phyloP scores from a whole-genome alignment of 257 asterid genomes.

The Cynanchum wilfordii region DNA sequence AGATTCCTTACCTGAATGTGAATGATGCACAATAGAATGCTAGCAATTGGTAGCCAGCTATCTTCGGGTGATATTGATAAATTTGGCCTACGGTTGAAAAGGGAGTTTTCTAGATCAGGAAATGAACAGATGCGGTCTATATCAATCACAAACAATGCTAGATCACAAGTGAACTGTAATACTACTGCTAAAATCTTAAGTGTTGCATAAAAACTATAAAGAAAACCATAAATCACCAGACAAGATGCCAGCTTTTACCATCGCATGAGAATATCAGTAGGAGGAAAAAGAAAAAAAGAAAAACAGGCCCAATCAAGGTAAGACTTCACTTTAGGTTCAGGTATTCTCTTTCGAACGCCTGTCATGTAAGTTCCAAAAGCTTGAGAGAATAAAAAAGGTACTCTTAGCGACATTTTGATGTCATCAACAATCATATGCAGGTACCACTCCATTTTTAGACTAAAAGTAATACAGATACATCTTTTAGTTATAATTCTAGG shows the following conservation, averaged over 20 bases:
- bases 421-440: neutral
- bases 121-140: neutral
- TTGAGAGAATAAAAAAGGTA: neutral
- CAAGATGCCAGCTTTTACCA: neutral
- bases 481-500: neutral
- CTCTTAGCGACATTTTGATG: neutral
- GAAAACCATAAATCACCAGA: neutral
- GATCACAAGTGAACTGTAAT: neutral
- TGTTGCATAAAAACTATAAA: neutral
- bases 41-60: constrained; percentile 92
- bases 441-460: neutral
- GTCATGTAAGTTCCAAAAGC: neutral
- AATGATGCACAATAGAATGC: constrained; percentile 79
- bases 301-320: neutral
- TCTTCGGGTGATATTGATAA: constrained; percentile 90
- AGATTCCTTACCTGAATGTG: constrained; percentile 69
- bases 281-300: neutral
- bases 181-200: neutral
- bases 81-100: constrained; percentile 44
- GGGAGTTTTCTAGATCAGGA: constrained; percentile 9
- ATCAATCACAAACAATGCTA: neutral
- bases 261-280: neutral
- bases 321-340: neutral
- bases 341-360: neutral
- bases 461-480: neutral